These are phyloP conservation scores for Leptographium lundbergii DNA, from an alignment of 2,329 filamentous ascomycete species.

Conservation along the genomic window DNA sequence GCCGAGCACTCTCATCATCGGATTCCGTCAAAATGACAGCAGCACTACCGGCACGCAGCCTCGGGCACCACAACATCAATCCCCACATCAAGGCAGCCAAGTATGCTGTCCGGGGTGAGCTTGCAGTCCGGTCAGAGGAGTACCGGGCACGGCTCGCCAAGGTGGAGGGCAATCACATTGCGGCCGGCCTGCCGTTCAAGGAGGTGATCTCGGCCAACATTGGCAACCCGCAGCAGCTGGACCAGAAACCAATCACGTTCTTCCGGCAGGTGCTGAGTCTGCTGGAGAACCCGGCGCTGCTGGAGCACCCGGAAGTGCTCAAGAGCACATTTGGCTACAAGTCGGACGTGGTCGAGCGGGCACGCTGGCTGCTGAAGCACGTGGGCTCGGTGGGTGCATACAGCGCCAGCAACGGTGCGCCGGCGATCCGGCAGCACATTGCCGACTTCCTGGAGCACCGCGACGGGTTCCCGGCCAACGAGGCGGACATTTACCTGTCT, in stretches of 20 bases:
- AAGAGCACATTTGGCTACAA: slow-evolving; percentile 71
- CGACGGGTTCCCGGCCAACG: slow-evolving; percentile 76
- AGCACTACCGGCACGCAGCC: slow-evolving; percentile 25
- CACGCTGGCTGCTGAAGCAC: slow-evolving; percentile 65
- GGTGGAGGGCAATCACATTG: slow-evolving; percentile 28
- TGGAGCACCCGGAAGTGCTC: slow-evolving; percentile 74
- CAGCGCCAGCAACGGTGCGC: slow-evolving; percentile 83
- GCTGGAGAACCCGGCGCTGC: slow-evolving; percentile 75
- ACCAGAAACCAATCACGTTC: slow-evolving; percentile 98
- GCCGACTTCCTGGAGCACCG: slow-evolving; percentile 86
- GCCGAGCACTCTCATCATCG: slow-evolving; percentile 3
- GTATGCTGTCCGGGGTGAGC: slow-evolving; percentile 93
- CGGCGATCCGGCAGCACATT: slow-evolving; percentile 76
- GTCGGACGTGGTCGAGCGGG: slow-evolving; percentile 75
- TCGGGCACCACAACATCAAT: slow-evolving; percentile 85
- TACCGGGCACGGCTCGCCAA: slow-evolving; percentile 64
- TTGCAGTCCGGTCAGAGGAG: slow-evolving; percentile 85
- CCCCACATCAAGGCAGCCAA: slow-evolving; percentile 73
- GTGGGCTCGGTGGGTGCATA: slow-evolving; percentile 92
- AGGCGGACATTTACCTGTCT: slow-evolving; percentile 77
- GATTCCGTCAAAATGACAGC: slow-evolving; percentile 20
- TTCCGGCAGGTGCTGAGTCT: slow-evolving; percentile 94
- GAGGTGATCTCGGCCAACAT: slow-evolving; percentile 96
- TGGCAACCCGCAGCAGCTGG: slow-evolving; percentile 95
- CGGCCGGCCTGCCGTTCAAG: slow-evolving; percentile 57